Percentiles rank a stretch among this genome's conserved stretches.
Conservation (phyloP, 169 alveolate species). For the Prorocentrum cordatum region DNA sequence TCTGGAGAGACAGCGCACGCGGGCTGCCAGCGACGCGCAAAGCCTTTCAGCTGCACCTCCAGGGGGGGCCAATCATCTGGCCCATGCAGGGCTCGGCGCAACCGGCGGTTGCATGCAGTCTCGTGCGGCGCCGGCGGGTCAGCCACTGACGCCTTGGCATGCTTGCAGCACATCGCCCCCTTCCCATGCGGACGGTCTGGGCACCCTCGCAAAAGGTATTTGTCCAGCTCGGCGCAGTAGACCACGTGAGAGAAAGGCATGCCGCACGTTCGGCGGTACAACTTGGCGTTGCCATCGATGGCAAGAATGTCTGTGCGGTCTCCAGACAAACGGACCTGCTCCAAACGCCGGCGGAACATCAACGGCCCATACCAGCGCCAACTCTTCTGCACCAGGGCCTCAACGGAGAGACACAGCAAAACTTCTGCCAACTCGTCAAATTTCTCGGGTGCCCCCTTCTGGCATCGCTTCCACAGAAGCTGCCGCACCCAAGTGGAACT, state of each 20-base stretch:
- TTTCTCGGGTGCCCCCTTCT: too few species aligned
- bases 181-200: neutral
- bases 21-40: slow-evolving; percentile 11
- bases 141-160: neutral
- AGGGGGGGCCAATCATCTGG: neutral
- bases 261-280: neutral
- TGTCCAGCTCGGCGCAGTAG: neutral
- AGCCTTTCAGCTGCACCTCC: neutral
- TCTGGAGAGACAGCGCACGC: neutral
- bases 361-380: too few species aligned
- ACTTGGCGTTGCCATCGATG: neutral
- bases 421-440: too few species aligned
- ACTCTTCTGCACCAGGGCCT: too few species aligned
- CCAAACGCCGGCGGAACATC: too few species aligned
- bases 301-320: neutral
- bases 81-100: neutral
- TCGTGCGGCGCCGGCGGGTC: neutral
- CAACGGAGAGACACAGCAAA: too few species aligned
- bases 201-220: neutral
- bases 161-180: neutral
- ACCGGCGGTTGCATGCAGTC: neutral
- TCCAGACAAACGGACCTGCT: neutral
- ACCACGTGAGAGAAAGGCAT: neutral
- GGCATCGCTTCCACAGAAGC: too few species aligned
- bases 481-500: too few species aligned